Base-by-base conservation (phyloP, 1,139 yeast genomes). In the Arxiozyma telluris region DNA sequence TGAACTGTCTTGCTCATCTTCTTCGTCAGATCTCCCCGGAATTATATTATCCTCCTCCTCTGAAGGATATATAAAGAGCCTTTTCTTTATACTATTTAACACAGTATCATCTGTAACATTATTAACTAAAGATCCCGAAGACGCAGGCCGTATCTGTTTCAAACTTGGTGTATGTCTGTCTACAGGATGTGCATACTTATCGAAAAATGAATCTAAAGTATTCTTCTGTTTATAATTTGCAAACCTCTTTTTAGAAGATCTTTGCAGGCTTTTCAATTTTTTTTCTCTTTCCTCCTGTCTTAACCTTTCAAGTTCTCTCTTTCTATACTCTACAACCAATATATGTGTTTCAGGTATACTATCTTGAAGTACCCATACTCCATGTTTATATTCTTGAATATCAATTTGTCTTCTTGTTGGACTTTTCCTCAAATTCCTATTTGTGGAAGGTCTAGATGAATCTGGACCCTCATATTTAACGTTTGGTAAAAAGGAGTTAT, bases 121-220 rank as follows among this genome's bases (percentile, higher is more conserved):
- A 34, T 55, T 53, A 11, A 54, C 43, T 22, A 25, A 30, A 17
- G 49, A 21, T 18, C 25, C 18, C 11, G 17, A 18, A 20, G 42
- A 39, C 8, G 21, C 44, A n/a, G 44, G n/a, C 27, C 30, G 48
- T 21, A 56, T 49, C 27, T 51, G 44, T 1, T 17, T 49, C 42
- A 51, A 21, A n/a, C 44, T 53, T 7, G 44, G 22, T 4, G 47
- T 30, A 41, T 51, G 48, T 44, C 57, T 59, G 34, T 56, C 57
- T 9, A 58, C 34, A 17, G 65, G 65, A 1, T 65, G 57, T 1
- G 64, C 50, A 50, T 62, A 64, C 20, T 50, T 54, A 34, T 51
- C 52, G 22, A 67, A 51, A 49, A 65, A 67, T 1, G 27, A 51
- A 47, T 65, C 67, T 15, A 67, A 52, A 18, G 58, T 66, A 49